Percentiles rank a stretch among this genome's conserved stretches.
Conservation (phyloP, 2,329 filamentous ascomycete species). For the Fusarium scirpi region DNA sequence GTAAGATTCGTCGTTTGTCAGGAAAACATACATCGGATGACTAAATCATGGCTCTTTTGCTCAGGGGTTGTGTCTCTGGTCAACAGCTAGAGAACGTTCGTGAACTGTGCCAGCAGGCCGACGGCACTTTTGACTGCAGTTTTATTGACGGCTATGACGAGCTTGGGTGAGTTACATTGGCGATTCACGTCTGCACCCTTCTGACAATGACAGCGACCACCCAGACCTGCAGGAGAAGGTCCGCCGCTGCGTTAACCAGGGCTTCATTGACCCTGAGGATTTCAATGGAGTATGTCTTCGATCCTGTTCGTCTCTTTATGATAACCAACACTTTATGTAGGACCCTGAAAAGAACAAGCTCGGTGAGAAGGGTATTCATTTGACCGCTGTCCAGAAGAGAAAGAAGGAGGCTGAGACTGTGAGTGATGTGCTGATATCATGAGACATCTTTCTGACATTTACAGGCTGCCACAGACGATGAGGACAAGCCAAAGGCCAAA, state of each 20-base stretch:
- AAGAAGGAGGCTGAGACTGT: constrained; percentile 50
- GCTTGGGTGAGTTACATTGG: constrained; percentile 61
- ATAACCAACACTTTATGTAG: constrained; percentile 56
- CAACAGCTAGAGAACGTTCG: constrained; percentile 75
- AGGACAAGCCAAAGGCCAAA: constrained; percentile 49
- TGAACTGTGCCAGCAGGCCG: constrained; percentile 61
- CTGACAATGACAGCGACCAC: constrained; percentile 54
- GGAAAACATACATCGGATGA: background rate
- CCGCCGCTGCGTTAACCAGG: constrained; percentile 75
- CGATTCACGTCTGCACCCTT: background rate
- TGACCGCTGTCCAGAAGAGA: constrained; percentile 53
- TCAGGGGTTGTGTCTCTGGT: constrained; percentile 90
- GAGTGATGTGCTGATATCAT: constrained; percentile 16
- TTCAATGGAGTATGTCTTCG: constrained; percentile 81
- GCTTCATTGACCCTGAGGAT: constrained; percentile 85
- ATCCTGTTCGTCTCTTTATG: background rate
- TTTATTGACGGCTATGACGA: constrained; percentile 86
- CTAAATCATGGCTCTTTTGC: background rate
- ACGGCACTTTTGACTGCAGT: constrained; percentile 69
- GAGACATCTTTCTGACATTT: constrained; percentile 30
- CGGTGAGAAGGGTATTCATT: constrained; percentile 73
- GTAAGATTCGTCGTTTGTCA: constrained; percentile 61
- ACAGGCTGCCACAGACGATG: constrained; percentile 44
- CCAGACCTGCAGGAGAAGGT: constrained; percentile 79
- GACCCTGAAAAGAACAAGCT: constrained; percentile 80